Evolutionary conservation across 2,329 filamentous ascomycete species (phyloP), one percentile per base, ranked within the genome.

Genomic region (Pseudogymnoascus sp.): DNA sequence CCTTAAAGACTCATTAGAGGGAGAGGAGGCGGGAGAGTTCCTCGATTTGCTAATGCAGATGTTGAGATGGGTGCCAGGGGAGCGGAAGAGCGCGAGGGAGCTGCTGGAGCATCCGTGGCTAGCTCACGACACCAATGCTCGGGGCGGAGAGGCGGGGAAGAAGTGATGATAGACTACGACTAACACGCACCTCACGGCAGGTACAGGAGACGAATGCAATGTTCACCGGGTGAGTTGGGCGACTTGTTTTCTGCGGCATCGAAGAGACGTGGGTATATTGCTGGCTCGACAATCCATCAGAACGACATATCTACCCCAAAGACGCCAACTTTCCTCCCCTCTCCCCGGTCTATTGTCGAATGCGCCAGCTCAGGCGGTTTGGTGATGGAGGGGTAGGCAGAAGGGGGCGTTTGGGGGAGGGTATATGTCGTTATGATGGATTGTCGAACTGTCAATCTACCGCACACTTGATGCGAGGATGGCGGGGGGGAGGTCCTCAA

Each of bases 41-140:
- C 61, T 75, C 3, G 61, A 68, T 9, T 74, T 76, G 56, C 61
- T 72, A 9, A 53, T 40, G 7, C 64, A 66, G 26, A 76, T 75
- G 74, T 50, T 76, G 2, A 64, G 64, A 37, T 76, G 72, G 74
- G 60, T 68, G 11, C 74, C 73, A 15, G 73, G 72, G 61, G 64
- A 74, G 35, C 68, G 74, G 44, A 68, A 64, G 9, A 72, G 70
- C 5, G 75, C 75, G 6, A 70, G 66, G 31, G 68, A 75, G 17
- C 66, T 77, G 7, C 64, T 71, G 33, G 56, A 70, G 13, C 71
- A 76, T 66, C 69, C 71, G 4, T 75, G 70, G 69, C 63, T 75
- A n/a, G 21, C 13, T 1, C 3, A 7, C 26, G 13, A 11, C 7
- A 9, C 21, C 3, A 7, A 46, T 26, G 21, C 13, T 26, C 1